Base-by-base conservation (phyloP, 495 filamentous ascomycete genomes). In the Podospora pseudopauciseta region DNA sequence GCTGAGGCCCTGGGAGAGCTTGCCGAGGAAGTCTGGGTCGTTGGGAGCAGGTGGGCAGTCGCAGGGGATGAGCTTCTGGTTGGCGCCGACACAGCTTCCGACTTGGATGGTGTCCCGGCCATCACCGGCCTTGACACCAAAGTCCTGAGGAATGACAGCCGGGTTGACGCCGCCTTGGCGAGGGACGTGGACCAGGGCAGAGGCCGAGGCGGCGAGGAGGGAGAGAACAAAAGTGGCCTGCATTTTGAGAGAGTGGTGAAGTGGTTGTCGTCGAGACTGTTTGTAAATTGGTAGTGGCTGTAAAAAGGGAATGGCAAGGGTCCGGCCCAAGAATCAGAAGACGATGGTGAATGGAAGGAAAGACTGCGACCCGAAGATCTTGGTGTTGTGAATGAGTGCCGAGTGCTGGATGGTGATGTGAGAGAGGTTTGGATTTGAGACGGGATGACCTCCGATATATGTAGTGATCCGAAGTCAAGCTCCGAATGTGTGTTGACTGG, bases 31-130 rank as follows among this genome's bases (percentile, higher is more conserved):
- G 5, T 56, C 58, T 6, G 74, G 70, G 65, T 72, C 69, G 60
- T 64, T 64, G 4, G 67, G 65, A 2, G 58, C 60, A 1, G 74
- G 74, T 23, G 72, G 72, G 70, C 74, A 76, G 66, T 58, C 55
- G 68, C 70, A 74, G 5, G 72, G 72, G 63, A 76, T 76, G 11
- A 61, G 68, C 56, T 66, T 68, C 63, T 68, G 60, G 66, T 67
- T 66, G 69, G 64, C 70, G 53, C 68, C 70, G 1, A 16, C 39
- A 65, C 71, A 73, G 63, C 20, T 44, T 63, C 55, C 65, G 3
- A 60, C 44, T 44, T 65, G 67, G 26, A 68, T 26, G 18, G 55
- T 27, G 58, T 60, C 63, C 13, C 16, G 39, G 39, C 59, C 64
- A 9, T 58, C 26, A 53, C 68, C 68, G 59, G 68, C 66, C 16